Conservation (phyloP, 2,329 filamentous ascomycete genomes). For the Myriosclerotinia curreyana region DNA sequence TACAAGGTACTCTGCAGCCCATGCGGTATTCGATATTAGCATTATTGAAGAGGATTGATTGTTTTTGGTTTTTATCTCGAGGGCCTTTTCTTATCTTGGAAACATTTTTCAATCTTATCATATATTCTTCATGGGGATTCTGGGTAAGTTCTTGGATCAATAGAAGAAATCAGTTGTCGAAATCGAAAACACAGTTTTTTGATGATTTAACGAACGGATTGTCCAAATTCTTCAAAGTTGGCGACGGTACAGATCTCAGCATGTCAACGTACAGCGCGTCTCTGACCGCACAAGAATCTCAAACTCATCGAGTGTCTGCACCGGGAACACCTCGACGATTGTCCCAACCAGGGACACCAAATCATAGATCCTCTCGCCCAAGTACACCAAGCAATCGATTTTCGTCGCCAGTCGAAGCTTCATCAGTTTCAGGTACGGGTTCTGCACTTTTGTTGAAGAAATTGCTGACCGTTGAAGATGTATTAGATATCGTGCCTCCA, state of each 20-base stretch:
- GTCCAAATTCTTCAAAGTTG: neutral
- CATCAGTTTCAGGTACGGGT: conserved; percentile 17
- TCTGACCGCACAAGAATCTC: conserved; percentile 13
- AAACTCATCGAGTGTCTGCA: conserved; percentile 3
- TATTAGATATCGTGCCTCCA: conserved; percentile 7
- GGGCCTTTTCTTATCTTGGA: conserved; percentile 12
- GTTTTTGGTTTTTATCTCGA: neutral
- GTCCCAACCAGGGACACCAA: conserved; percentile 16
- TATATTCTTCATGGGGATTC: neutral
- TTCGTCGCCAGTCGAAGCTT: conserved; percentile 4
- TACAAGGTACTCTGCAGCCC: conserved; percentile 8
- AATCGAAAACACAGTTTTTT: neutral
- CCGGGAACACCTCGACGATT: conserved; percentile 8
- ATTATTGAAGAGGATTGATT: neutral
- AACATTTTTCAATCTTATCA: neutral
- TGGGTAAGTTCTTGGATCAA: neutral
- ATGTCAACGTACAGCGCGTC: conserved; percentile 16
- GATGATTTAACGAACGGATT: neutral
- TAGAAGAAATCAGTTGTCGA: neutral
- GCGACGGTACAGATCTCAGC: neutral
- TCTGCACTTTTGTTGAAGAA: neutral
- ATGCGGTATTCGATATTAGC: neutral
- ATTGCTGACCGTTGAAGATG: conserved; percentile 3
- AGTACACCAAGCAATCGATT: conserved; percentile 13
- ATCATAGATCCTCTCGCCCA: conserved; percentile 6